phyloP scores from a whole-genome alignment of 768 basidiomycete genomes.

The Obba rivulosa region DNA sequence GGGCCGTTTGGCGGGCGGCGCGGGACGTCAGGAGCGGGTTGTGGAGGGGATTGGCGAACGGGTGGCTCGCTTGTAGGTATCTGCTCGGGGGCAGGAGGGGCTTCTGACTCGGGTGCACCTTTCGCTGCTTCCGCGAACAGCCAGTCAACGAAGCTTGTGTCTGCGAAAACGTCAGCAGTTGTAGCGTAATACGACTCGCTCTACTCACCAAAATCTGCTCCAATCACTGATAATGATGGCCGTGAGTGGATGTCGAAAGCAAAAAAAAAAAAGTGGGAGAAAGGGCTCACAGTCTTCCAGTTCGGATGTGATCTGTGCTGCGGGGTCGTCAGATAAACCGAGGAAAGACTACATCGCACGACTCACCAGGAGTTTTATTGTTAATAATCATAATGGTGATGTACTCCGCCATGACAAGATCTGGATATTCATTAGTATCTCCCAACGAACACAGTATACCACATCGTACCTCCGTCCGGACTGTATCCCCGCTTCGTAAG shows the following conservation, averaged over 20 bases:
- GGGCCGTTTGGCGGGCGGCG: conserved; percentile 42
- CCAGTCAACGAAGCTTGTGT: conserved; percentile 84
- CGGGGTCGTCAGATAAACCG: conserved; percentile 6
- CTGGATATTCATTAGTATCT: conserved; percentile 28
- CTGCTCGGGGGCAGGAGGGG: conserved; percentile 32
- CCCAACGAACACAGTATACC: background rate
- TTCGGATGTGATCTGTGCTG: conserved; percentile 85
- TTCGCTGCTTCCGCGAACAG: conserved; percentile 77
- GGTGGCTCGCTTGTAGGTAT: conserved; percentile 18
- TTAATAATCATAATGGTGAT: conserved; percentile 95
- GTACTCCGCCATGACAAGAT: conserved; percentile 91
- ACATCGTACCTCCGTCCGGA: conserved; percentile 59
- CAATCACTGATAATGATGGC: conserved; percentile 46
- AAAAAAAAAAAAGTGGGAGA: too few species aligned
- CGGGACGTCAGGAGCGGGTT: conserved; percentile 31
- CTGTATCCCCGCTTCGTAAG: conserved; percentile 71
- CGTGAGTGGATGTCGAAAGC: background rate
- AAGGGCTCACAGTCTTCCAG: conserved; percentile 65
- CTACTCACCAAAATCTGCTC: conserved; percentile 69
- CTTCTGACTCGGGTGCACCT: conserved; percentile 51
- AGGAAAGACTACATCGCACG: background rate
- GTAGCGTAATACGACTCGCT: too few species aligned
- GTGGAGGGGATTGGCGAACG: conserved; percentile 24
- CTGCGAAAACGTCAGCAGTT: conserved; percentile 34
- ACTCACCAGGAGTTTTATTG: conserved; percentile 74